Evolutionary conservation across 1,284 basidiomycete species (phyloP).

Genomic region (Trichosporon asahii): DNA sequence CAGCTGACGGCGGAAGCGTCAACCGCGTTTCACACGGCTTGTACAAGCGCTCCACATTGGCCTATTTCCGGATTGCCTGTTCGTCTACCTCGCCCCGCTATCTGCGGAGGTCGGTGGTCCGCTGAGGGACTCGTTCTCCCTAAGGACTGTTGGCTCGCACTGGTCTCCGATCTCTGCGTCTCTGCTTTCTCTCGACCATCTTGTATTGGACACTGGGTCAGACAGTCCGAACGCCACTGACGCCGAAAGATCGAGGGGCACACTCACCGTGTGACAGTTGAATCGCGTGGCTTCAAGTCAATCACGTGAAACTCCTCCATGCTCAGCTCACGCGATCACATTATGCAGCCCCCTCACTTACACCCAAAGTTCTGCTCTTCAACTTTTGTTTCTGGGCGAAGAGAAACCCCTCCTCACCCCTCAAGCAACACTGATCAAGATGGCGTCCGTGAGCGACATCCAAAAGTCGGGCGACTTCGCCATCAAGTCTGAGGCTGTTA

Average conservation of each 20-base stretch:
- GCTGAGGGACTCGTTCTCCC: background rate
- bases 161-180: background rate
- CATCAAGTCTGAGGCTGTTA: conserved; percentile 71
- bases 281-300: background rate
- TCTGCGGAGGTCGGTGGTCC: background rate
- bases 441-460: conserved; percentile 42
- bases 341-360: background rate
- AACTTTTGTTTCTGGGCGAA: conserved; percentile 6
- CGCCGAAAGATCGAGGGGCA: background rate
- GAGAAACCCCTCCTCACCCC: conserved; percentile 8
- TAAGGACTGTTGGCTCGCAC: background rate
- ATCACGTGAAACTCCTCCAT: background rate
- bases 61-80: conserved; percentile 6
- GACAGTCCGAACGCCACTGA: background rate
- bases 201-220: background rate
- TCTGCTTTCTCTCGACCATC: background rate
- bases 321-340: background rate
- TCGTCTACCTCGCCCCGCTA: background rate
- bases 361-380: background rate
- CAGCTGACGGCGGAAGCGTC: background rate
- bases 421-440: conserved; percentile 18
- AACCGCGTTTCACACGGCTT: background rate
- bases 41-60: background rate
- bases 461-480: conserved; percentile 64
- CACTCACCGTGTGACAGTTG: background rate